Conservation (phyloP, 805 yeast genomes). For the Cyberlindnera nakhonratchasimensis region DNA sequence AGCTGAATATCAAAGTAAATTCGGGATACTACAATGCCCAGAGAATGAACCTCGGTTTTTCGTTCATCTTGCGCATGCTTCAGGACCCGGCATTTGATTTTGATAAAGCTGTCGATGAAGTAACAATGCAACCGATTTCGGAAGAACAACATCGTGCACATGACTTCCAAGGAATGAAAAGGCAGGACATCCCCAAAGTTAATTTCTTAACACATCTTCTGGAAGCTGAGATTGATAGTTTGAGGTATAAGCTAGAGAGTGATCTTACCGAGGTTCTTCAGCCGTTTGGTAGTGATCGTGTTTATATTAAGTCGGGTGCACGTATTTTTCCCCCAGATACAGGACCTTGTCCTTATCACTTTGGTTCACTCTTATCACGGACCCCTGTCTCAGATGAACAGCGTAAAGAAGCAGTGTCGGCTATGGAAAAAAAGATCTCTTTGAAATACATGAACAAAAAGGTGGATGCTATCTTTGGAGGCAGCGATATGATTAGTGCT, state of each 20-base stretch:
- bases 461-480: neutral
- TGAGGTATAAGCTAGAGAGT: slow-evolving; percentile 3
- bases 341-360: neutral
- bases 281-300: slow-evolving; percentile 9
- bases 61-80: slow-evolving; percentile 15
- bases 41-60: slow-evolving; percentile 15
- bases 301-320: neutral
- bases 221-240: slow-evolving; percentile 13
- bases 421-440: neutral
- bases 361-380: neutral
- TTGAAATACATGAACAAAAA: neutral
- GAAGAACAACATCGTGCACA: neutral
- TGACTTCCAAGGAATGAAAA: neutral
- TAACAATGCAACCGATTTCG: neutral
- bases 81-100: slow-evolving; percentile 22
- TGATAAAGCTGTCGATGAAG: slow-evolving; percentile 8
- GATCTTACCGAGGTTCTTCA: slow-evolving; percentile 17
- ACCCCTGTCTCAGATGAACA: neutral
- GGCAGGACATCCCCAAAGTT: slow-evolving; percentile 15
- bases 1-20: slow-evolving; percentile 5
- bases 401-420: neutral
- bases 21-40: slow-evolving; percentile 17
- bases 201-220: slow-evolving; percentile 12
- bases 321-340: neutral
- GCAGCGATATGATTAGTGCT: neutral